Base-by-base conservation (phyloP, 1,139 yeast species). In the Arxiozyma telluris region DNA sequence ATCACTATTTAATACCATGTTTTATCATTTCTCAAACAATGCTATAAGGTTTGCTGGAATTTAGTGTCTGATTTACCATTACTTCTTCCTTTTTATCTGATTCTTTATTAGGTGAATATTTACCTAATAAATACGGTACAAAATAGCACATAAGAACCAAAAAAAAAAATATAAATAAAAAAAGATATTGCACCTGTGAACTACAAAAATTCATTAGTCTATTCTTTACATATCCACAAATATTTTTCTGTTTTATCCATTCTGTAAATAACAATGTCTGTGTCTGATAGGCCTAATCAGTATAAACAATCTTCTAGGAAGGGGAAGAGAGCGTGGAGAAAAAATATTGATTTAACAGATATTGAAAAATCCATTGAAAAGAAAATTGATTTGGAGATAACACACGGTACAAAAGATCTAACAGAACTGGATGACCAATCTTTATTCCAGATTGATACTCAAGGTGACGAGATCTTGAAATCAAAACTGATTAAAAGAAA, bases 271-370 rank as follows among this genome's bases (percentile, higher is more conserved):
- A 45, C 42, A 18, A 66, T 65, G 68, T 64, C 65, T 34, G 57
- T 59, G 30, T 44, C 47, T 9, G 57, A 56, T 43, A 63, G 77
- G 65, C 82, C 82, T 20, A 64, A 74, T 18, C 78, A 75, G 56
- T 73, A 72, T 57, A 72, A 66, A 47, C 96, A 89, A 71, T 70
- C 84, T 8, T 87, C 96, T 7, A 80, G 98, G 64, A 93, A 93
- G 75, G 96, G 96, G 53, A 91, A 87, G 76, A 84, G 79, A 68
- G 87, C 98, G 7, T 93, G 98, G 98, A 84, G 97, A 71, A 93
- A 93, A 72, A 88, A 93, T 69, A 87, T 93, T 56, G 96, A 93
- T 66, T 74, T 93, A 30, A 82, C 81, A 25, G 96, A 89, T 57
- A 74, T 93, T 52, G 90, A 87, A 66, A 71, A 73, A 47, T 86